A percentile compares a stretch with the other conserved stretches of the same genome.
Evolutionary conservation across 148 eudicot genomes (phyloP).

Genomic region (Rhododendron ferrugineum): DNA sequence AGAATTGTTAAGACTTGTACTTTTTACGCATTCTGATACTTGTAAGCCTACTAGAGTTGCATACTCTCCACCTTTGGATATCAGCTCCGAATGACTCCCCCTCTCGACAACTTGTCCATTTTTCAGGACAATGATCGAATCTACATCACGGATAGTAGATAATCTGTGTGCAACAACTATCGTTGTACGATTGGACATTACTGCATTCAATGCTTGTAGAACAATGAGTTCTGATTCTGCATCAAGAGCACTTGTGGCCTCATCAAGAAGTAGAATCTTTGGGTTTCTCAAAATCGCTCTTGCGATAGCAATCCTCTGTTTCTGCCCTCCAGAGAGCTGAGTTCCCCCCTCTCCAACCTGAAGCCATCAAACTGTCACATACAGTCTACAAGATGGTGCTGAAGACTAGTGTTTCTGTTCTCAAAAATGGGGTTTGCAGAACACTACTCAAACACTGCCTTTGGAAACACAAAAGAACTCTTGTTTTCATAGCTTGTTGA

Average conservation of each 20-base stretch:
- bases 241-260: constrained; percentile 83
- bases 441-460: not conserved
- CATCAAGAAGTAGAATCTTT: constrained; percentile 57
- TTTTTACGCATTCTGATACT: constrained; percentile 24
- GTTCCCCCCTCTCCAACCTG: constrained; percentile 75
- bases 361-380: not conserved
- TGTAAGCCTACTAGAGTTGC: constrained; percentile 47
- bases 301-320: constrained; percentile 73
- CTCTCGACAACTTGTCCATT: constrained; percentile 50
- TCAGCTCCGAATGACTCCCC: constrained; percentile 47
- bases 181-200: constrained; percentile 53
- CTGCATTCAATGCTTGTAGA: constrained; percentile 51
- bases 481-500: not conserved
- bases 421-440: not conserved
- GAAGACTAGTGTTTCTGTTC: not conserved
- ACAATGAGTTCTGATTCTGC: constrained; percentile 60
- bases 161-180: constrained; percentile 62
- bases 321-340: constrained; percentile 80
- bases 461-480: not conserved
- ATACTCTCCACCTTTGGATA: constrained; percentile 45
- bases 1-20: constrained; percentile 4
- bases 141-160: constrained; percentile 53
- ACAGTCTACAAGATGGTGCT: not conserved
- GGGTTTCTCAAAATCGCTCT: constrained; percentile 65
- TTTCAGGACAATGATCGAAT: constrained; percentile 42